Evolutionary conservation across 768 basidiomycete species (phyloP).

Genomic region (Lentinula detonsa): DNA sequence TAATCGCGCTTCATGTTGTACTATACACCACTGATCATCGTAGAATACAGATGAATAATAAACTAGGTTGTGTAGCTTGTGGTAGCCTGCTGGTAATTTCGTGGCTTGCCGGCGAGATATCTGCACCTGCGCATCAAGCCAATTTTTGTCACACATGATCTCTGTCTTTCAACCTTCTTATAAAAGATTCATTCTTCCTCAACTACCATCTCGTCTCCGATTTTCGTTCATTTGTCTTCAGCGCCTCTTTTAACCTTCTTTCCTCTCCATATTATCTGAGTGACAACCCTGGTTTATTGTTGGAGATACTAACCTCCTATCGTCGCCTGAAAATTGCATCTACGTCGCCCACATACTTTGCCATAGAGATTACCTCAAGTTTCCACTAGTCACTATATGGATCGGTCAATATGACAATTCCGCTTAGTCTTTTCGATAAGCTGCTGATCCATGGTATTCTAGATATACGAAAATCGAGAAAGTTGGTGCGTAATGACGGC

Average conservation of each 20-base stretch:
- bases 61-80: background rate
- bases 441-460: conserved; percentile 7
- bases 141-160: background rate
- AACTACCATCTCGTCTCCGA: background rate
- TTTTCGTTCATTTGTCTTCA: background rate
- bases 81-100: background rate
- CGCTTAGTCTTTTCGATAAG: background rate
- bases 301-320: background rate
- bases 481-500: conserved; percentile 66
- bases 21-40: background rate
- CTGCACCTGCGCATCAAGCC: background rate
- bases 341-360: background rate
- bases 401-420: conserved; percentile 30
- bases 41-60: background rate
- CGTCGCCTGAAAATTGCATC: background rate
- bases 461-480: conserved; percentile 98
- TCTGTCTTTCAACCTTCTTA: background rate
- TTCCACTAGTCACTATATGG: conserved; percentile 23
- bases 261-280: background rate
- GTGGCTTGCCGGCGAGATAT: background rate
- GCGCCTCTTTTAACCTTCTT: background rate
- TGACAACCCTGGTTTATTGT: background rate
- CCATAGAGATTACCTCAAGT: background rate
- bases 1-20: background rate
- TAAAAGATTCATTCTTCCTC: background rate